Conservation (phyloP, 148 eudicot species). For the Amaranthus hypochondriacus region DNA sequence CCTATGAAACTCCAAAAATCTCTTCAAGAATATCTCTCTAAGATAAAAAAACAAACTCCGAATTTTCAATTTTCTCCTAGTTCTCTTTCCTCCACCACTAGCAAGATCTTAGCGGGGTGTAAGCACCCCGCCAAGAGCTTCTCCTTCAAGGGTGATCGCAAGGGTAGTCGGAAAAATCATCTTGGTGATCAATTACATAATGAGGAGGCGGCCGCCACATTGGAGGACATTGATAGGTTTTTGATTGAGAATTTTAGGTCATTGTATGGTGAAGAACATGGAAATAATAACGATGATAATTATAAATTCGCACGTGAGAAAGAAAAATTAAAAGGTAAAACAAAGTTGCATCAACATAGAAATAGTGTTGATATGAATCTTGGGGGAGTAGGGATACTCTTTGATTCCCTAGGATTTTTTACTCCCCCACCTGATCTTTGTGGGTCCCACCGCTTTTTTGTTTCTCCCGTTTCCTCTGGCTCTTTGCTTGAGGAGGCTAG, state of each 20-base stretch:
- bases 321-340: slow-evolving; percentile 6
- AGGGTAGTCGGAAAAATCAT: not conserved
- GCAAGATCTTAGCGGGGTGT: slow-evolving; percentile 42
- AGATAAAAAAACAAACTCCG: slow-evolving; percentile 43
- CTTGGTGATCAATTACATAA: not conserved
- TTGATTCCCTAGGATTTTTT: slow-evolving; percentile 30
- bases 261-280: slow-evolving; percentile 31
- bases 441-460: slow-evolving; percentile 43
- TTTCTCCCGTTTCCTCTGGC: slow-evolving; percentile 35
- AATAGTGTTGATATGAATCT: not conserved
- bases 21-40: slow-evolving; percentile 43
- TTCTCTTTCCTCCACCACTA: slow-evolving; percentile 41
- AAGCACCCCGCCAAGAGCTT: slow-evolving; percentile 41
- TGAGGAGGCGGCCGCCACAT: slow-evolving; percentile 37
- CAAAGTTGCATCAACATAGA: not conserved
- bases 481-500: slow-evolving; percentile 35
- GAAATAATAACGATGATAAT: not conserved
- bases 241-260: slow-evolving; percentile 60
- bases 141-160: slow-evolving; percentile 23
- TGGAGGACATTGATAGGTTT: slow-evolving; percentile 56
- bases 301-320: not conserved
- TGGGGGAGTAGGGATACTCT: not conserved
- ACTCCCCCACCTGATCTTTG: slow-evolving; percentile 40
- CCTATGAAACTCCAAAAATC: slow-evolving; percentile 55
- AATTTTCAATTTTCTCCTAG: slow-evolving; percentile 33